Conservation (phyloP, 2,329 filamentous ascomycete species). For the Ophiostoma sp. region DNA sequence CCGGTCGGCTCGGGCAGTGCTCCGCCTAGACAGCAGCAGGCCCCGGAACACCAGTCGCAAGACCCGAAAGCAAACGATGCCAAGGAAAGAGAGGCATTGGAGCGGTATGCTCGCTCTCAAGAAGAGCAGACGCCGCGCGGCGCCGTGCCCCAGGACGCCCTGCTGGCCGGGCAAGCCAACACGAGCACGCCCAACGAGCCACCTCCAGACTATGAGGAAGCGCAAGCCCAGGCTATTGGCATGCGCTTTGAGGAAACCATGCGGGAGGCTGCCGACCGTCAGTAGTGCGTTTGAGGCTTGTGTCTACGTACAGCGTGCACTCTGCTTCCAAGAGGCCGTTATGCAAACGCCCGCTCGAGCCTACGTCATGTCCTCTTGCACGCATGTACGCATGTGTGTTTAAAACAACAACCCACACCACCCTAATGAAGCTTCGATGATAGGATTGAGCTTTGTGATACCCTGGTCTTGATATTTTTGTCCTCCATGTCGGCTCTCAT, state of each 20-base stretch:
- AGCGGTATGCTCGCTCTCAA: slow-evolving; percentile 27
- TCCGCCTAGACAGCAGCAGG: background rate
- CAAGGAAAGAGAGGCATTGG: slow-evolving; percentile 20
- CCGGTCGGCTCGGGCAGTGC: background rate
- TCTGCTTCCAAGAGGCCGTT: too few relatives aligned
- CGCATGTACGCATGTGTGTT: too few relatives aligned
- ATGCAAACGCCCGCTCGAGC: too few relatives aligned
- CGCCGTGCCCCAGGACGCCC: slow-evolving; percentile 20
- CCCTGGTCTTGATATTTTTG: slow-evolving; percentile 15
- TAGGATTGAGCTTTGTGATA: slow-evolving; percentile 22
- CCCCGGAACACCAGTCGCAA: background rate
- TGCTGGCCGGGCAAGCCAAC: slow-evolving; percentile 18
- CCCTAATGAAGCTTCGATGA: slow-evolving; percentile 11
- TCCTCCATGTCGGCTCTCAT: background rate
- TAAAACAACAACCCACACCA: background rate
- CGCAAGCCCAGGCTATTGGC: slow-evolving; percentile 64
- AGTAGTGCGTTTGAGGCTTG: slow-evolving; percentile 30
- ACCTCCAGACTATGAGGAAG: slow-evolving; percentile 87
- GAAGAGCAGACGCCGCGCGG: slow-evolving; percentile 25
- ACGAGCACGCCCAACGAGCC: slow-evolving; percentile 60
- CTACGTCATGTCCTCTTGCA: too few relatives aligned
- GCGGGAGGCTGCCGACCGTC: slow-evolving; percentile 64
- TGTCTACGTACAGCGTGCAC: background rate
- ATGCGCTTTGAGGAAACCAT: slow-evolving; percentile 63
- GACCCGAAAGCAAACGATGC: slow-evolving; percentile 13